phyloP scores from a whole-genome alignment of 306 rosid genomes.

The Vigna reflexopilosa region DNA sequence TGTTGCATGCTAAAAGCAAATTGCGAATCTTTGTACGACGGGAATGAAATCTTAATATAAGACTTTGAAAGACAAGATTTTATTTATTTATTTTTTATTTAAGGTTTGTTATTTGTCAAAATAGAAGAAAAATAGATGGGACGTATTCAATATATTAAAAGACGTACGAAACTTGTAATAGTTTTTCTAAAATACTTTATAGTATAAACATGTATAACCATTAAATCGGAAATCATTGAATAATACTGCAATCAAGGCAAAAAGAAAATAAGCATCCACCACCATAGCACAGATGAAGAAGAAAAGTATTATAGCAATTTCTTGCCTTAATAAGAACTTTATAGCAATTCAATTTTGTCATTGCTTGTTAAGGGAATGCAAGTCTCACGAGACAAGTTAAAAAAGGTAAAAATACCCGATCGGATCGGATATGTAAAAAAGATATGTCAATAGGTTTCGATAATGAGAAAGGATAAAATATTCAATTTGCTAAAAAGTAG shows the following conservation, averaged over 20 bases:
- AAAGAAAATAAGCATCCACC: too few relatives aligned
- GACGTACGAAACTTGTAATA: too few relatives aligned
- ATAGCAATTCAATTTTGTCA: too few relatives aligned
- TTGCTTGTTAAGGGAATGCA: too few relatives aligned
- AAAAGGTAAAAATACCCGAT: too few relatives aligned
- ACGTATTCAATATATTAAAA: neutral
- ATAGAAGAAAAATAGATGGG: neutral
- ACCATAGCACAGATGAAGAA: too few relatives aligned
- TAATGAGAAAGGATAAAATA: constrained; percentile 27
- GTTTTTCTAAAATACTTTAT: too few relatives aligned
- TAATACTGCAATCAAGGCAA: neutral
- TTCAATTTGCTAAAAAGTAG: constrained; percentile 13
- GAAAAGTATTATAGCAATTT: too few relatives aligned
- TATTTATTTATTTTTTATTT: neutral
- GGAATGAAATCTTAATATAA: neutral
- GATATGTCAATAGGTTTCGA: neutral
- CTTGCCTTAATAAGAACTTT: too few relatives aligned
- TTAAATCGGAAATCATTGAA: neutral
- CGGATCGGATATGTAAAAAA: neutral
- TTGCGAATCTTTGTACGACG: neutral
- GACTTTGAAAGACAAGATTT: neutral
- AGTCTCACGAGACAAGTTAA: too few relatives aligned
- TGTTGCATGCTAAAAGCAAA: neutral
- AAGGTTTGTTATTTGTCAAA: neutral
- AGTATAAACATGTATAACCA: too few relatives aligned